Conservation (phyloP, 352 stramenopile species). For the Globisporangium parvum region DNA sequence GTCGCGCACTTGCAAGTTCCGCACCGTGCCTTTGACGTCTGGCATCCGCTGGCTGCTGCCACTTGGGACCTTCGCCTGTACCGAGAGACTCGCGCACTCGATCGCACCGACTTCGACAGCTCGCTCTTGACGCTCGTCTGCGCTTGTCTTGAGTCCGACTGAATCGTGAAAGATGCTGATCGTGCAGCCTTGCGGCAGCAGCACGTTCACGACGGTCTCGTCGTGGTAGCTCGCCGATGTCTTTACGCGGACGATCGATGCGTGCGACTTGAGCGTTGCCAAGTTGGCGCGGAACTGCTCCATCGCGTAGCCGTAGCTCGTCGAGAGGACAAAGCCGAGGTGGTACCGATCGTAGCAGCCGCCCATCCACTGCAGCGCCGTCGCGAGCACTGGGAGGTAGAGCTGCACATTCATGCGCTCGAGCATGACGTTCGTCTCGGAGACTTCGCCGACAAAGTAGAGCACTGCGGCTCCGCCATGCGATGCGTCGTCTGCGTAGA, state of each 20-base stretch:
- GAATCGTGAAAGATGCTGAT: conserved; percentile 37
- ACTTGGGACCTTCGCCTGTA: conserved; percentile 9
- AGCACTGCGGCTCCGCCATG: conserved; percentile 6
- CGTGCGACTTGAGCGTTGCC: conserved; percentile 31
- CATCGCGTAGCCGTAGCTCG: conserved; percentile 51
- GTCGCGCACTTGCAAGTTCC: conserved; percentile 69
- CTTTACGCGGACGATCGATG: conserved; percentile 21
- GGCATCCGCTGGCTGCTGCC: neutral
- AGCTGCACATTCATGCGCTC: conserved; percentile 20
- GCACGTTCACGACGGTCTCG: conserved; percentile 16
- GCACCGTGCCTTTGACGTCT: conserved; percentile 57
- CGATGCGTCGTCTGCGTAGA: conserved; percentile 23
- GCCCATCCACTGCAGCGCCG: conserved; percentile 30
- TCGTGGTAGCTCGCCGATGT: conserved; percentile 12
- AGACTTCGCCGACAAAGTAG: conserved; percentile 10
- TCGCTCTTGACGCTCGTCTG: neutral
- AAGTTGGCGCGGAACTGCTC: conserved; percentile 56
- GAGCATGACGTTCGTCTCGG: conserved; percentile 26
- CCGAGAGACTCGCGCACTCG: conserved; percentile 14
- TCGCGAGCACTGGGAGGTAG: conserved; percentile 39
- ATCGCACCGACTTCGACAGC: conserved; percentile 14
- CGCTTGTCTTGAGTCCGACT: conserved; percentile 12
- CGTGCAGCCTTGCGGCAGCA: conserved; percentile 27
- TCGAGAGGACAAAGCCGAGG: conserved; percentile 61
- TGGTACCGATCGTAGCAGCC: conserved; percentile 40